phyloP scores from a whole-genome alignment of 2,329 filamentous ascomycete genomes.

The Zasmidium cellare region DNA sequence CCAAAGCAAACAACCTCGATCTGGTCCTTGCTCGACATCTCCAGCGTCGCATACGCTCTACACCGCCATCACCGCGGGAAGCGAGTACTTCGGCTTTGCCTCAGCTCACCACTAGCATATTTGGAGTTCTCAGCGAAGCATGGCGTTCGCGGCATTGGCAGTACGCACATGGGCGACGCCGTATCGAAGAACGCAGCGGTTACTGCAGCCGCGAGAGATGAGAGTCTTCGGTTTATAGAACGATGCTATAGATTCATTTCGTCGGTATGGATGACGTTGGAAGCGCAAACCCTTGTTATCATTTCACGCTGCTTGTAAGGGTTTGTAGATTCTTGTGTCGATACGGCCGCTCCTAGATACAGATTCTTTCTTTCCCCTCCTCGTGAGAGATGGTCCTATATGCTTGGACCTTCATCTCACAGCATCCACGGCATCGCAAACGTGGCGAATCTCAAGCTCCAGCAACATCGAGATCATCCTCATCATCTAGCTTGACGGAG shows the following conservation, averaged over 20 bases:
- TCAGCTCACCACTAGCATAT: constrained; percentile 45
- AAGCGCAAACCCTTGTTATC: constrained; percentile 13
- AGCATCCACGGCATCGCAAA: too few species aligned
- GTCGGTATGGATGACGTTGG: background rate
- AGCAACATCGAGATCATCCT: too few species aligned
- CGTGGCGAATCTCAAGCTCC: too few species aligned
- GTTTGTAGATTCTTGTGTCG: constrained; percentile 6
- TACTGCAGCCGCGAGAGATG: background rate
- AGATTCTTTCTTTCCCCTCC: background rate
- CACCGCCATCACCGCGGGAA: constrained; percentile 96
- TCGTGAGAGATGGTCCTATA: too few species aligned
- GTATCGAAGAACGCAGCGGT: background rate
- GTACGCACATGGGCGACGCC: background rate
- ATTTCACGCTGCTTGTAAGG: background rate
- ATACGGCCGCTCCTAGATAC: constrained; percentile 13
- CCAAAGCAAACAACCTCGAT: too few species aligned
- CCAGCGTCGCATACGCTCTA: too few species aligned
- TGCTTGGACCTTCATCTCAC: too few species aligned
- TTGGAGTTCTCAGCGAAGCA: constrained; percentile 3
- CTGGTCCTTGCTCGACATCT: too few species aligned
- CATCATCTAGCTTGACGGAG: too few species aligned
- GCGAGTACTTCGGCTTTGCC: constrained; percentile 96
- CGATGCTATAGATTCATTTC: background rate
- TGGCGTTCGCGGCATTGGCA: background rate
- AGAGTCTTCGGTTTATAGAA: background rate